These are phyloP conservation scores for Drechslerella coelobrocha DNA, from an alignment of 2,329 filamentous ascomycete genomes.

Conservation along the genomic window DNA sequence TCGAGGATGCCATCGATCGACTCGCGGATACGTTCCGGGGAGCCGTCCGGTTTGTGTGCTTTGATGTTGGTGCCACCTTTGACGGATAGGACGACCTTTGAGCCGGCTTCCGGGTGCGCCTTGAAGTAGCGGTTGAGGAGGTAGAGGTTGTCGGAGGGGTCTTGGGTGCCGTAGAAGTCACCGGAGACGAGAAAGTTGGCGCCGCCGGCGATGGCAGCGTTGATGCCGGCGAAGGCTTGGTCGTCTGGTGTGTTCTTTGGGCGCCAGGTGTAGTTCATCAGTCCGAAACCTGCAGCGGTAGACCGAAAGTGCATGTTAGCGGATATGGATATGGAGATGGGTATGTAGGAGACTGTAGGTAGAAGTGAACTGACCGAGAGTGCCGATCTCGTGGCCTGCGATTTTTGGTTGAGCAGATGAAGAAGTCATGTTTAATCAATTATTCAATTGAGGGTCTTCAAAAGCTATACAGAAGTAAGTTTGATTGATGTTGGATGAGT, in stretches of 20 bases:
- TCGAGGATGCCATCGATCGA: conserved; percentile 67
- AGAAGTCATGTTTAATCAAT: conserved; percentile 16
- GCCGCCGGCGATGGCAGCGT: conserved; percentile 59
- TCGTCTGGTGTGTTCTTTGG: conserved; percentile 58
- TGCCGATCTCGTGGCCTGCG: conserved; percentile 23
- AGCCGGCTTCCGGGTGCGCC: conserved; percentile 69
- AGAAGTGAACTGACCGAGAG: conserved; percentile 16
- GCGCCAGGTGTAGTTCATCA: conserved; percentile 57
- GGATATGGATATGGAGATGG: too few relatives aligned
- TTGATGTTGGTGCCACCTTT: conserved; percentile 64
- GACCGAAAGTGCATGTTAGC: not conserved
- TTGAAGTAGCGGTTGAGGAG: conserved; percentile 70
- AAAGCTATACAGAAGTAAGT: not conserved
- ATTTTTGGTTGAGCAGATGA: conserved; percentile 12
- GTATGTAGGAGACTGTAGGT: not conserved
- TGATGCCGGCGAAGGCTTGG: conserved; percentile 65
- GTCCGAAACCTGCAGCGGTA: conserved; percentile 44
- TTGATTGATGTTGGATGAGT: not conserved
- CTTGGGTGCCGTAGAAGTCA: conserved; percentile 69
- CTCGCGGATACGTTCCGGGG: conserved; percentile 64
- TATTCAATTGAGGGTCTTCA: not conserved
- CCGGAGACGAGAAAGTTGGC: conserved; percentile 68
- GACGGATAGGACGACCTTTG: conserved; percentile 68
- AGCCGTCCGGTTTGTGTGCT: conserved; percentile 63
- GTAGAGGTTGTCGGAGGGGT: conserved; percentile 66